Percentiles rank a stretch among this genome's conserved stretches.
Evolutionary conservation across 2,329 filamentous ascomycete species (phyloP).

Genomic region (Venturia pyrina): DNA sequence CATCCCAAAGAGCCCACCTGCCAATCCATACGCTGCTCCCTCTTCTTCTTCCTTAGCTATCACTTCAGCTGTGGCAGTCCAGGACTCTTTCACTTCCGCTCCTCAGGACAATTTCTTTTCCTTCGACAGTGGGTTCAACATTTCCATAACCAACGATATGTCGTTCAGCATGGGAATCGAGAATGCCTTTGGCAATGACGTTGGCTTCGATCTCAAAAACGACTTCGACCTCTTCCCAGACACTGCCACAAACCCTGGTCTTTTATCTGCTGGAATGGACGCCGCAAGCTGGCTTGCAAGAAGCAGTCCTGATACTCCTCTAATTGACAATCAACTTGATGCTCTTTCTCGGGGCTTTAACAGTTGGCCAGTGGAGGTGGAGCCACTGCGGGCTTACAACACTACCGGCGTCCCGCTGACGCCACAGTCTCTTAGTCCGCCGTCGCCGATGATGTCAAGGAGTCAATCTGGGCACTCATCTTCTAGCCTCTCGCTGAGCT

Average conservation of each 20-base stretch:
- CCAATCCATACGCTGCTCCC: neutral
- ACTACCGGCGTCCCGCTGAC: neutral
- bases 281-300: neutral
- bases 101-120: neutral
- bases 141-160: neutral
- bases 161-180: neutral
- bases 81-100: neutral
- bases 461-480: conserved; percentile 4
- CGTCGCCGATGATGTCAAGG: conserved; percentile 2
- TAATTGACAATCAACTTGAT: neutral
- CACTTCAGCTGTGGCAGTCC: neutral
- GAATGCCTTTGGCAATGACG: neutral
- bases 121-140: neutral
- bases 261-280: neutral
- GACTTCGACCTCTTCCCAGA: conserved; percentile 6
- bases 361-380: conserved; percentile 2
- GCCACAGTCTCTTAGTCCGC: conserved; percentile 3
- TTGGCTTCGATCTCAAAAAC: neutral
- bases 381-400: neutral
- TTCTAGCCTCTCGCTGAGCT: neutral
- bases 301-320: neutral
- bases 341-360: neutral
- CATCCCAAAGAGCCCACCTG: neutral
- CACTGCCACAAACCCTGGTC: neutral
- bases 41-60: neutral